A percentile compares a stretch with the other conserved stretches of the same genome.
Conservation (phyloP, 768 basidiomycete genomes). For the Clavulina sp. region DNA sequence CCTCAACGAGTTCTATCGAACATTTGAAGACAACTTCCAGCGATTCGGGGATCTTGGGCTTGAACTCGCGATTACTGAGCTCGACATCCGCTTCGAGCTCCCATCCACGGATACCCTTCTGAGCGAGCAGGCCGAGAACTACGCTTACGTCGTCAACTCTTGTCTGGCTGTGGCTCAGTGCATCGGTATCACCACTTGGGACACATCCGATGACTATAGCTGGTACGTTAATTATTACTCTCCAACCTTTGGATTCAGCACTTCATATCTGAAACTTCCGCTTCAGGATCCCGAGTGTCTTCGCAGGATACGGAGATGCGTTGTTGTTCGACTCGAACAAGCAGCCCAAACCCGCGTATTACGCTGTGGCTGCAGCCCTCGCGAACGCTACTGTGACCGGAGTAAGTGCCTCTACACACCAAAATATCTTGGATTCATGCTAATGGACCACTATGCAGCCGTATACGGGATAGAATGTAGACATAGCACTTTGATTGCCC, state of each 20-base stretch:
- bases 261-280: not conserved
- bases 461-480: no score
- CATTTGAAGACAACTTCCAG: slow-evolving; percentile 30
- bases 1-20: not conserved
- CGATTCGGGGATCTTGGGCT: slow-evolving; percentile 41
- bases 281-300: slow-evolving; percentile 19
- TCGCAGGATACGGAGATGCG: slow-evolving; percentile 16
- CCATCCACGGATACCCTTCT: slow-evolving; percentile 33
- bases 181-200: slow-evolving; percentile 25
- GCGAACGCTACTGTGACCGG: slow-evolving; percentile 2
- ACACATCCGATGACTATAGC: slow-evolving; percentile 26
- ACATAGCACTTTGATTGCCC: no score
- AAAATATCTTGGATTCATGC: no score
- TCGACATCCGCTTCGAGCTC: slow-evolving; percentile 44
- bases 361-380: slow-evolving; percentile 9
- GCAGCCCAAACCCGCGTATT: slow-evolving; percentile 9
- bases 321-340: slow-evolving; percentile 8
- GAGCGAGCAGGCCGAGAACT: slow-evolving; percentile 40
- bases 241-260: not conserved
- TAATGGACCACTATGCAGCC: no score
- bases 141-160: slow-evolving; percentile 35
- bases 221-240: slow-evolving; percentile 1
- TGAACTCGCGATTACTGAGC: slow-evolving; percentile 51
- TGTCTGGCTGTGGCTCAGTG: slow-evolving; percentile 28
- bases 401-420: no score